Base-by-base conservation (phyloP, 208 protist species). In the Jaenimonas drosophilae region DNA sequence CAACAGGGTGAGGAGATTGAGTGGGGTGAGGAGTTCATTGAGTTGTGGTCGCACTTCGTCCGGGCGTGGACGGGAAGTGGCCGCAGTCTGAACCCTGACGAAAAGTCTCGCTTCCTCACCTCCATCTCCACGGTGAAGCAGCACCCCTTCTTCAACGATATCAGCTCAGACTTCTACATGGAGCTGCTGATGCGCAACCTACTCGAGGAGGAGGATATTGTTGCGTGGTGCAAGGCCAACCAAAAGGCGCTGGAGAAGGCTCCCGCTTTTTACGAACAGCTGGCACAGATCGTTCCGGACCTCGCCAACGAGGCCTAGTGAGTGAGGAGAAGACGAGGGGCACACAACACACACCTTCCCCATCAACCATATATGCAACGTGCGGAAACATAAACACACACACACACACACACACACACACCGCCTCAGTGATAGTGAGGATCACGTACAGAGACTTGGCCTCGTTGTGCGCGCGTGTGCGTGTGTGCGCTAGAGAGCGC, bases 1-100 rank as follows among this genome's bases (percentile, higher is more conserved):
- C 47, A 59, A 1, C 59, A 69, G 2, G 57, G 51, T 11, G 68
- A 67, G 32, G 55, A 74, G 31, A 59, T 58, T 37, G 57, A 83
- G 25, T 90, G 80, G 80, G 64, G 85, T 37, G 78, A 82, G 54
- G 76, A 83, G 26, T 90, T 91, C 36, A 62, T 91, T 7, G 62
- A 74, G 25, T 67, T 83, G 24, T 91, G 81, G 78, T 61, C 69
- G 7, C 56, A 41, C 3, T 26, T 88, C 23, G 46, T 87, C 12
- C 31, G 55, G 26, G 48, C 57, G 28, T 78, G 77, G 69, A 45
- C 38, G 23, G 34, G 60, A 45, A n/a, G n/a, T n/a, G n/a, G n/a
- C n/a, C n/a, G n/a, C n/a, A n/a, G n/a, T n/a, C n/a, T n/a, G n/a
- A n/a, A n/a, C n/a, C n/a, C 45, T 19, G 27, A 40, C 29, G 27